These are phyloP conservation scores for Boletus fagicola DNA, from an alignment of 768 basidiomycete genomes.

Conservation along the genomic window DNA sequence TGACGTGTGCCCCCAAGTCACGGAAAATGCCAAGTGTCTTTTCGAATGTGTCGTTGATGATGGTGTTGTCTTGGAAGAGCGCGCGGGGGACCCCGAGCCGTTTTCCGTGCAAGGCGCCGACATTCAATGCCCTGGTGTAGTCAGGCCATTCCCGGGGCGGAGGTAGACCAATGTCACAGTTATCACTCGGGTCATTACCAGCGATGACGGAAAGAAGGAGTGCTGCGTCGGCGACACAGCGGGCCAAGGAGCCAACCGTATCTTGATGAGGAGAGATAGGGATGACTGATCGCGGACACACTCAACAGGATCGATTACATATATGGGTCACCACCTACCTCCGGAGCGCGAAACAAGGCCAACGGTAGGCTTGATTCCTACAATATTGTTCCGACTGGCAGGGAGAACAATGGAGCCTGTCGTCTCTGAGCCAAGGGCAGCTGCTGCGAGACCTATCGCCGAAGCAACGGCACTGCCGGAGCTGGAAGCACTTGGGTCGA, in stretches of 20 bases:
- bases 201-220: constrained; percentile 40
- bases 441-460: constrained; percentile 46
- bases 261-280: constrained; percentile 45
- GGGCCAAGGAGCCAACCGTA: constrained; percentile 38
- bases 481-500: constrained; percentile 40
- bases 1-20: constrained; percentile 43
- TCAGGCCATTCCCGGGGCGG: constrained; percentile 53
- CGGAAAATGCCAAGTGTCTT: constrained; percentile 38
- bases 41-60: constrained; percentile 38
- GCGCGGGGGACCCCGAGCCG: constrained; percentile 46
- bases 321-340: constrained; percentile 23
- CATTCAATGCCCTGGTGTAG: constrained; percentile 51
- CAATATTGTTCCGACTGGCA: constrained; percentile 42
- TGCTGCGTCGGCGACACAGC: constrained; percentile 40
- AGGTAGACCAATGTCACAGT: constrained; percentile 35
- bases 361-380: constrained; percentile 43
- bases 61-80: constrained; percentile 24
- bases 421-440: constrained; percentile 46
- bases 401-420: constrained; percentile 49
- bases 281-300: constrained; percentile 37
- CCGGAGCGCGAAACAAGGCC: constrained; percentile 42
- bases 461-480: constrained; percentile 45
- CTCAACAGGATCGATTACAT: background rate
- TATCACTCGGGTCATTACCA: constrained; percentile 42
- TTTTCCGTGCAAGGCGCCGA: constrained; percentile 43